Conservation (phyloP, 345 rosid genomes). For the Melastoma malabathricum region DNA sequence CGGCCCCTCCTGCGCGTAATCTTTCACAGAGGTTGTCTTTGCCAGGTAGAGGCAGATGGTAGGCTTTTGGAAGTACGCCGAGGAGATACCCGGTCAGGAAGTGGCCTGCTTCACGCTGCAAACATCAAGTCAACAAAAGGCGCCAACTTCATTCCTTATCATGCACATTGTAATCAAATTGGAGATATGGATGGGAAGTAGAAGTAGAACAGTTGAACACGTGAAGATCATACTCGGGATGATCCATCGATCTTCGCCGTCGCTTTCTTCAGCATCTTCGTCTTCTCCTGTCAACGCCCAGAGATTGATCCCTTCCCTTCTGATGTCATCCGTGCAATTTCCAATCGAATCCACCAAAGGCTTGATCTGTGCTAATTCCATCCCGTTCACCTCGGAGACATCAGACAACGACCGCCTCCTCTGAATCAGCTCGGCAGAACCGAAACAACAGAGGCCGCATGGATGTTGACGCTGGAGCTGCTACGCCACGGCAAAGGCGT, state of each 20-base stretch:
- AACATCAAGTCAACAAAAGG: background rate
- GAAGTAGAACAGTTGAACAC: too few relatives aligned
- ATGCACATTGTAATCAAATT: too few relatives aligned
- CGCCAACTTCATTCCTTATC: too few relatives aligned
- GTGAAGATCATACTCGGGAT: background rate
- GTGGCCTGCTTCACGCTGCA: slow-evolving; percentile 60
- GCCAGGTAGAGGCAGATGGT: slow-evolving; percentile 15
- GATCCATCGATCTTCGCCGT: background rate
- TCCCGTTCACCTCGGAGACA: slow-evolving; percentile 16
- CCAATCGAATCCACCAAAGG: slow-evolving; percentile 21
- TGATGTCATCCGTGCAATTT: slow-evolving; percentile 18
- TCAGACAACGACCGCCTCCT: slow-evolving; percentile 17
- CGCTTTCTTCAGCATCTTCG: too few relatives aligned
- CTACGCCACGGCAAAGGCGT: slow-evolving; percentile 32
- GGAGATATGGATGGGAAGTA: too few relatives aligned
- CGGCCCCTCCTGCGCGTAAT: slow-evolving; percentile 19
- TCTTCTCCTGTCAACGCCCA: too few relatives aligned
- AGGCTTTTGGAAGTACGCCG: slow-evolving; percentile 48
- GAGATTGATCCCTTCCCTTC: slow-evolving; percentile 4
- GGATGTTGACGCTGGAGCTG: slow-evolving; percentile 27
- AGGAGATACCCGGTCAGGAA: slow-evolving; percentile 47
- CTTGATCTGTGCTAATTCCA: slow-evolving; percentile 11
- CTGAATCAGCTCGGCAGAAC: slow-evolving; percentile 35
- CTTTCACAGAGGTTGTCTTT: too few relatives aligned
- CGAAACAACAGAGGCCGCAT: slow-evolving; percentile 33